Evolutionary conservation across 371 early-diverging fungal species (phyloP).

Genomic region (Sporodiniella umbellata): DNA sequence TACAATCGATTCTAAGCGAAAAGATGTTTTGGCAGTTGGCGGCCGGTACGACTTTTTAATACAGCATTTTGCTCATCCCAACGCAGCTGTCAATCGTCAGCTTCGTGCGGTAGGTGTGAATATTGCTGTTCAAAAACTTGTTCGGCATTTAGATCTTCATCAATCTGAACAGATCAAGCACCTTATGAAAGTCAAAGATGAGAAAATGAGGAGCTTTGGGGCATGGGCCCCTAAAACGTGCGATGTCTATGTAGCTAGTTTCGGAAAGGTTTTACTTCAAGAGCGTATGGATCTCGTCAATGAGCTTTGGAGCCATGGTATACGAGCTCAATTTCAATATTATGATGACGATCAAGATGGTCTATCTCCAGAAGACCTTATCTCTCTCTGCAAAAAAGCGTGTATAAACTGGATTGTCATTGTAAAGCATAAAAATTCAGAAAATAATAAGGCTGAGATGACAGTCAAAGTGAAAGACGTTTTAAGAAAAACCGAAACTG

Average conservation of each 20-base stretch:
- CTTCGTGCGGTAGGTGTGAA: conserved; percentile 75
- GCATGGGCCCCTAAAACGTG: conserved; percentile 63
- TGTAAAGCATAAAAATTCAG: conserved; percentile 57
- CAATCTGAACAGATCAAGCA: conserved; percentile 62
- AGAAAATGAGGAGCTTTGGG: conserved; percentile 59
- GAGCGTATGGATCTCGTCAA: conserved; percentile 70
- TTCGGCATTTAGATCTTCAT: conserved; percentile 64
- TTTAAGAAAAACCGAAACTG: conserved; percentile 62
- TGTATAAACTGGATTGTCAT: conserved; percentile 82
- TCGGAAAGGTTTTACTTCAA: conserved; percentile 66
- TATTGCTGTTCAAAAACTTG: conserved; percentile 75
- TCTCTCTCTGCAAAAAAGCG: conserved; percentile 59
- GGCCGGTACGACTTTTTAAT: conserved; percentile 77
- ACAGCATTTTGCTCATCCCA: conserved; percentile 46
- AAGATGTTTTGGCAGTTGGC: conserved; percentile 80
- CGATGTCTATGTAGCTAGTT: conserved; percentile 80
- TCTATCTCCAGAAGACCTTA: conserved; percentile 64
- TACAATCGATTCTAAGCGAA: conserved; percentile 51
- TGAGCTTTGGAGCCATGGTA: conserved; percentile 71
- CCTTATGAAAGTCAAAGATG: conserved; percentile 50
- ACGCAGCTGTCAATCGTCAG: conserved; percentile 43
- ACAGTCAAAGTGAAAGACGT: conserved; percentile 78
- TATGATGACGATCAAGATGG: conserved; percentile 69
- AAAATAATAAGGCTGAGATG: conserved; percentile 32
- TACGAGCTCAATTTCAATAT: conserved; percentile 74